These are phyloP conservation scores for Amylocystis lapponica DNA, from an alignment of 768 basidiomycete genomes.

Conservation along the genomic window DNA sequence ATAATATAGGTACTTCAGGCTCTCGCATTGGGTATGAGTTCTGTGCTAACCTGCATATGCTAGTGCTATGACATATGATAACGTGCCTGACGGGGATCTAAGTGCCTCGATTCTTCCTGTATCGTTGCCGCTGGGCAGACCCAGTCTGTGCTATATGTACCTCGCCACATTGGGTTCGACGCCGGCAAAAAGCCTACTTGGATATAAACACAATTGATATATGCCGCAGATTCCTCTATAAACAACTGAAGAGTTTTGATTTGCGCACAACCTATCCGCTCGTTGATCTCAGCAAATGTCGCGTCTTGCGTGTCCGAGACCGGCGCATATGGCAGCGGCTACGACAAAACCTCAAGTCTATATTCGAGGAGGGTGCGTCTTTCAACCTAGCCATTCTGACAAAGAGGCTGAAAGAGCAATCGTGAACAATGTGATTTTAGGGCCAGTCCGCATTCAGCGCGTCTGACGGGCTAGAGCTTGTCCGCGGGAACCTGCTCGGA, in stretches of 20 bases:
- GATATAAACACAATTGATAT: constrained; percentile 43
- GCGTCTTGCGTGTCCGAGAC: constrained; percentile 43
- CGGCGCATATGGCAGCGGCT: constrained; percentile 46
- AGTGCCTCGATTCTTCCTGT: constrained; percentile 40
- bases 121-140: constrained; percentile 50
- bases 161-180: constrained; percentile 47
- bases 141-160: constrained; percentile 32
- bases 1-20: no score
- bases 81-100: constrained; percentile 35
- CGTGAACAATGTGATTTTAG: constrained; percentile 35
- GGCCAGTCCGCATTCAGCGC: constrained; percentile 58
- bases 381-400: constrained; percentile 55
- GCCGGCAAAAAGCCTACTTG: constrained; percentile 52
- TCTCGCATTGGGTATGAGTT: no score
- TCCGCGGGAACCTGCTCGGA: constrained; percentile 51
- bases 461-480: constrained; percentile 35
- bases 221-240: not conserved
- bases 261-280: constrained; percentile 48
- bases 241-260: not conserved
- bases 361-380: constrained; percentile 36
- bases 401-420: constrained; percentile 53
- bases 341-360: constrained; percentile 44
- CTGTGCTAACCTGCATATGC: no score
- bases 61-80: constrained; percentile 41
- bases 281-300: constrained; percentile 51